Evolutionary conservation across 345 rosid genomes (phyloP), one percentile per base, ranked within the genome.

Genomic region (Eutrema heterophyllum): DNA sequence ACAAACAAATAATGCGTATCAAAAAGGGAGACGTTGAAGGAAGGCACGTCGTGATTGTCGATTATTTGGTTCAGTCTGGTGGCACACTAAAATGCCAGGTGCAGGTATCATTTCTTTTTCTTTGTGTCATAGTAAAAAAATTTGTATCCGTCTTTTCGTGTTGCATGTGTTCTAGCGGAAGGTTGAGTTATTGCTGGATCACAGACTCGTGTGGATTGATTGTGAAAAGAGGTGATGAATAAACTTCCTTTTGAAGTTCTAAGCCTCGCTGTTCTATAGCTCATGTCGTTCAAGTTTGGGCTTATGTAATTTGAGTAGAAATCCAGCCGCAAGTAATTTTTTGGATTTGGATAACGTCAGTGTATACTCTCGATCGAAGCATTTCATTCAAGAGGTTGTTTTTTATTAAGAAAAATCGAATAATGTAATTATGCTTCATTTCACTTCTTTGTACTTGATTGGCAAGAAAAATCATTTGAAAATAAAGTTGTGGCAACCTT

Each of bases 1-100:
- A 86, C 80, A 83, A 86, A 72, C 81, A 97, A 68, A 86, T 91
- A 72, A 97, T 89, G 30, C 91, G 96, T 66, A 86, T 95, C 80
- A 95, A 87, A 81, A 97, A 91, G 76, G 99, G 98, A 30, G 86
- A 91, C 39, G 90, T 96, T 46, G 78, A 67, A 70, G 99, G 97
- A 77, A 83, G 89, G 21, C 97, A 95, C 36, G 92, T 95, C 29
- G 99, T 91, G 68, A 95, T 91, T 56, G 97, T 95, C 33, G 99
- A 95, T 78, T 93, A 91, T 83, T 84, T 95, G 82, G 99, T 95
- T 75, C 99, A 91, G 81, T 94, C 99, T 5, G 99, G 99, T 43
- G 91, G 99, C 64, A 95, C 99, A 51, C 81, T 95, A 55, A 83
- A 91, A 84, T 95, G 99, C 78, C 99, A 91, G 99, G 99, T 95